Base-by-base conservation (phyloP, 306 rosid genomes). In the Benincasa hispida region DNA sequence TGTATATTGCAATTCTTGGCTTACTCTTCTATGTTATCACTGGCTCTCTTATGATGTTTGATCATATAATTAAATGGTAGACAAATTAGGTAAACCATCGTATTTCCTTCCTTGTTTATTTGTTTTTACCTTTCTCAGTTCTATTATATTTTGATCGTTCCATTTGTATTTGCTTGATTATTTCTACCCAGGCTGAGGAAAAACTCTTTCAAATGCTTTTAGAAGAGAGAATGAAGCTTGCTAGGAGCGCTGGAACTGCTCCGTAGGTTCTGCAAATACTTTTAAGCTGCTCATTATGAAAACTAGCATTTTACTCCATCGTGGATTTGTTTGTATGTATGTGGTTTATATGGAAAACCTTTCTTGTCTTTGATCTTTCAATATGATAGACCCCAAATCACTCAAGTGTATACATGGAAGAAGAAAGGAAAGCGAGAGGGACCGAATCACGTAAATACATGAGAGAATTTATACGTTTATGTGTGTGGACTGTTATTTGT, bases 211-310 rank as follows among this genome's bases (percentile, higher is more conserved):
- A 76, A 67, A 75, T 80, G 92, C 95, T 93, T 87, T 85, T 93
- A 61, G 97, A 89, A 81, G 98, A 89, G 87, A 89, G 98, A 87
- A 81, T 90, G 79, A 89, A 91, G 81, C 90, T 91, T 51, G 95
- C 98, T 76, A 84, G 89, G 83, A 55, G 81, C 41, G 74, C 86
- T 51, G 97, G 95, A 87, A 93, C 97, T 19, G 98, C 98, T 53
- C 95, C 95, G 98, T 93, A 83, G 2, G 94, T 70, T 70, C 15
- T 25, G 7, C 8, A 45, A 8, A 47, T 45, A 47, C 75, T 24
- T 42, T 42, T 68, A 68, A 68, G 34, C 55, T 22, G 35, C 14
- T 37, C 54, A 68, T 42, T 47, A 41, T 21, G 75, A 24, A 42
- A 70, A 70, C 39, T 25, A 39, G 13, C 75, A 14, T 15, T n/a